Evolutionary conservation across 1,284 basidiomycete species (phyloP).

Genomic region (Puccinia novopanici): DNA sequence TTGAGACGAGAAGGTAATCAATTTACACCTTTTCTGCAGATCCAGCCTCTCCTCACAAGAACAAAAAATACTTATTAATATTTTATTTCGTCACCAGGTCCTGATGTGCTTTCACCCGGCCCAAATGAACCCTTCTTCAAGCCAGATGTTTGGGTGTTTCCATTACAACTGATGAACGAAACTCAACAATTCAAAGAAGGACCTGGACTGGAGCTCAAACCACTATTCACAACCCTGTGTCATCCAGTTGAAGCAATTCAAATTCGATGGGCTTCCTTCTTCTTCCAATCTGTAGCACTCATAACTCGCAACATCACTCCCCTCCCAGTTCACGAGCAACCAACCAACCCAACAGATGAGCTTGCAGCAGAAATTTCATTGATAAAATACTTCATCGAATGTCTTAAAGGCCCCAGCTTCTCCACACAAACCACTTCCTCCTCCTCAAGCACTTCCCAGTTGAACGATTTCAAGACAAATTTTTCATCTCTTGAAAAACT

Average conservation of each 20-base stretch:
- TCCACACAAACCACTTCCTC: neutral
- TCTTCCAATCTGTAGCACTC: conserved; percentile 17
- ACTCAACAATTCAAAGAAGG: neutral
- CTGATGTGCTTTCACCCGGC: neutral
- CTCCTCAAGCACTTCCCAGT: neutral
- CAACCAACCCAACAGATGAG: neutral
- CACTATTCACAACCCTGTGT: neutral
- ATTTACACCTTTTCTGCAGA: neutral
- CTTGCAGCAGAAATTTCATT: neutral
- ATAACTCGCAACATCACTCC: neutral
- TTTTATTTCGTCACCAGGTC: neutral
- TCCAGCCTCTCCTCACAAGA: neutral
- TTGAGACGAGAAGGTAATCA: neutral
- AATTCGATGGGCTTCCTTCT: neutral
- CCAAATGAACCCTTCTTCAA: conserved; percentile 11
- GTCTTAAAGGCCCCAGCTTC: neutral
- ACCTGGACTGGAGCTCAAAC: neutral
- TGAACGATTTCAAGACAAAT: neutral
- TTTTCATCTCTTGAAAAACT: neutral
- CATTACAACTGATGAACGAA: too few relatives aligned
- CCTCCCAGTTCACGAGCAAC: neutral
- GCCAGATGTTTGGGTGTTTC: neutral
- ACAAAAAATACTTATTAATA: neutral
- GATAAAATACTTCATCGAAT: neutral
- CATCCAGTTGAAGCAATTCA: neutral